A percentile compares a stretch with the other conserved stretches of the same genome.
Conservation (phyloP, 1,284 basidiomycete species). For the Meripilus lineatus region DNA sequence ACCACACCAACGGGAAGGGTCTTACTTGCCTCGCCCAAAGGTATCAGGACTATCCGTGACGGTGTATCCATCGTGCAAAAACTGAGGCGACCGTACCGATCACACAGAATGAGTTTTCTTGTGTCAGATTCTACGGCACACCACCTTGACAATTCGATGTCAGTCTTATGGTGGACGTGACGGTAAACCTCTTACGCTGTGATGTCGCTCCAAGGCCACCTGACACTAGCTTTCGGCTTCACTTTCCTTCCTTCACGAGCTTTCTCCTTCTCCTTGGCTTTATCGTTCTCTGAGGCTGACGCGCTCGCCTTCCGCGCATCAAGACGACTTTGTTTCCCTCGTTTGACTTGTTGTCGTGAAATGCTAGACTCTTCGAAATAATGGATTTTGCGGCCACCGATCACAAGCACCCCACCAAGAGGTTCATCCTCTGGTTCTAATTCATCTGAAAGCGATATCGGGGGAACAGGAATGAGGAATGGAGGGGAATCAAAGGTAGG, state of each 20-base stretch:
- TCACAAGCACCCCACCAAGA: slow-evolving; percentile 62
- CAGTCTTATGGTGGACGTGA: neutral
- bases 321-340: slow-evolving; percentile 45
- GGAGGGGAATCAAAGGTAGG: slow-evolving; percentile 34
- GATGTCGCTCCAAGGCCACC: slow-evolving; percentile 72
- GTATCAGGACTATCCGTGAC: slow-evolving; percentile 52
- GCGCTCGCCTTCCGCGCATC: slow-evolving; percentile 45
- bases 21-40: slow-evolving; percentile 68
- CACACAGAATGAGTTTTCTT: slow-evolving; percentile 64
- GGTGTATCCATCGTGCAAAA: slow-evolving; percentile 54
- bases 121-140: slow-evolving; percentile 40
- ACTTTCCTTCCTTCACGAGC: slow-evolving; percentile 48
- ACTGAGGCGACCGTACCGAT: slow-evolving; percentile 71
- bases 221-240: slow-evolving; percentile 47
- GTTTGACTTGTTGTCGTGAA: slow-evolving; percentile 45
- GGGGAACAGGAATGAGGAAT: slow-evolving; percentile 43
- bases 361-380: slow-evolving; percentile 51
- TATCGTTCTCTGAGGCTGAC: slow-evolving; percentile 33
- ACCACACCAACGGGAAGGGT: slow-evolving; percentile 1
- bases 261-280: slow-evolving; percentile 50
- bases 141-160: slow-evolving; percentile 35
- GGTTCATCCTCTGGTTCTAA: slow-evolving; percentile 30
- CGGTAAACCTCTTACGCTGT: slow-evolving; percentile 42
- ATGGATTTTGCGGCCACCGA: slow-evolving; percentile 59
- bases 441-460: slow-evolving; percentile 27